Conservation (phyloP, 768 basidiomycete genomes). For the Tulasnella sp. region DNA sequence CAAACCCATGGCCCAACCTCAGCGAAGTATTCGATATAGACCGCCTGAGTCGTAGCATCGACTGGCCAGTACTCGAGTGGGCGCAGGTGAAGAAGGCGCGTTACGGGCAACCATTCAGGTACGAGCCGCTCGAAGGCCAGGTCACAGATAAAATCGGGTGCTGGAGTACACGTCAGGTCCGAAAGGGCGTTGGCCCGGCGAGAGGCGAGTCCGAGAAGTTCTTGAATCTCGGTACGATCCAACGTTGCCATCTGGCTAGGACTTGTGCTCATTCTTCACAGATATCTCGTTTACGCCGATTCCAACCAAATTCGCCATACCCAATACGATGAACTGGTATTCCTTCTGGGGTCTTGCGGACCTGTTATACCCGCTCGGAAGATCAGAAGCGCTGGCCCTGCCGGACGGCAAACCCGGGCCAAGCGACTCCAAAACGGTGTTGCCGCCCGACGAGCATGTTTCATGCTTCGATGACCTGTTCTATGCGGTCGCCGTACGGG, state of each 20-base stretch:
- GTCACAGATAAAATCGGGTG: conserved; percentile 11
- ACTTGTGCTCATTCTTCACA: too few relatives aligned
- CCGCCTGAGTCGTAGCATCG: conserved; percentile 34
- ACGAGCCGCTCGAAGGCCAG: neutral
- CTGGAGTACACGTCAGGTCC: conserved; percentile 12
- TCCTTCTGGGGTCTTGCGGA: conserved; percentile 20
- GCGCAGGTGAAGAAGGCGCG: conserved; percentile 41
- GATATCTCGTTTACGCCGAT: neutral
- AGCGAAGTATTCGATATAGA: conserved; percentile 50
- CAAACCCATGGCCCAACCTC: conserved; percentile 30
- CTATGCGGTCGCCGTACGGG: conserved; percentile 11
- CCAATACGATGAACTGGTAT: conserved; percentile 8
- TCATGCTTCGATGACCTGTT: conserved; percentile 20
- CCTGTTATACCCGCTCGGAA: conserved; percentile 18
- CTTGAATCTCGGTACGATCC: neutral
- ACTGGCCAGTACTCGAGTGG: conserved; percentile 50
- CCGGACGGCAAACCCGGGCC: conserved; percentile 4
- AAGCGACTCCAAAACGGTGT: conserved; percentile 17
- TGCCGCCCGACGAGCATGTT: conserved; percentile 21
- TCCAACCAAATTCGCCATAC: neutral
- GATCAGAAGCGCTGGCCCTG: neutral
- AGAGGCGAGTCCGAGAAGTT: neutral
- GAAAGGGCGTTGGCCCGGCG: neutral
- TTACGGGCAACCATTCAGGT: conserved; percentile 7
- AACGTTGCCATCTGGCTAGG: too few relatives aligned